Evolutionary conservation across 306 rosid species (phyloP).

Genomic region (Pachyrhizus erosus): DNA sequence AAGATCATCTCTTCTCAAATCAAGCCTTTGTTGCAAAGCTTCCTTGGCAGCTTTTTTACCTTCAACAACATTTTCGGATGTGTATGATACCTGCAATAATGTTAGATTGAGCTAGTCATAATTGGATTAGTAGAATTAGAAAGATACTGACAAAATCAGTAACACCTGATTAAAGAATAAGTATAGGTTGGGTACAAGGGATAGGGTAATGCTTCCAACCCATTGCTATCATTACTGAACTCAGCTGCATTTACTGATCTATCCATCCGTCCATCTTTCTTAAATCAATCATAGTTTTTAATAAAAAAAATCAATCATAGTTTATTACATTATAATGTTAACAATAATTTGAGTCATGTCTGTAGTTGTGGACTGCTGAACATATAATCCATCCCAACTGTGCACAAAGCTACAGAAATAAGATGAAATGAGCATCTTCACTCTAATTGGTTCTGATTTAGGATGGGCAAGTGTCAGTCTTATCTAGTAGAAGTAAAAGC

Average conservation of each 20-base stretch:
- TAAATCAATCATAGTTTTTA: not conserved
- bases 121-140: conserved; percentile 5
- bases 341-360: not conserved
- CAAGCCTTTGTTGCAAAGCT: conserved; percentile 80
- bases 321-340: conserved; percentile 14
- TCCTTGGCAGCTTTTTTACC: conserved; percentile 86
- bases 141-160: conserved; percentile 6
- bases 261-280: not conserved
- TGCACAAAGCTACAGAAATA: not conserved
- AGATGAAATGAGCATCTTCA: not conserved
- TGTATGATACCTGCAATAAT: conserved; percentile 65
- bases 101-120: conserved; percentile 26
- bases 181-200: not conserved
- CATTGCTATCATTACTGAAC: conserved; percentile 1
- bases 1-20: conserved; percentile 62
- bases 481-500: no score
- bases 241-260: conserved; percentile 9
- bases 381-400: not conserved
- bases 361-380: not conserved
- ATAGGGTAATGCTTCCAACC: not conserved
- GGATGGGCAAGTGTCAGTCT: no score
- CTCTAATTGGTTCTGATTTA: no score
- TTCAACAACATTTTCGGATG: conserved; percentile 73
- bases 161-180: not conserved
- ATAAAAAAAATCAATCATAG: not conserved